Percentiles rank a stretch among this genome's conserved stretches.
phyloP scores from a whole-genome alignment of 2,329 filamentous ascomycete species.

The Akanthomyces dipterigenus region DNA sequence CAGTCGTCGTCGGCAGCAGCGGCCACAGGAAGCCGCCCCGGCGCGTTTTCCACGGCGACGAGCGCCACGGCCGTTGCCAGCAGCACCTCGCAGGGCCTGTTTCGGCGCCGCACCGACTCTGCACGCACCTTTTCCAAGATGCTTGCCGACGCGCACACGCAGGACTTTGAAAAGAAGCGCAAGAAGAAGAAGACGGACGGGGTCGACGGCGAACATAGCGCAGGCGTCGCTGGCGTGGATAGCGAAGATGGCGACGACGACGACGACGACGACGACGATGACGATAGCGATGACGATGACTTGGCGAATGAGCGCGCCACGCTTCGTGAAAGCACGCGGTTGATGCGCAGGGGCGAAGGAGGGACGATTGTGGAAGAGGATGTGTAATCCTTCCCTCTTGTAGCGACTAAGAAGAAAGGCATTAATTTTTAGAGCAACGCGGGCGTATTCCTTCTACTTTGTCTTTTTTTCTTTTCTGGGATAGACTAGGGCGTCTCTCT shows the following conservation, averaged over 20 bases:
- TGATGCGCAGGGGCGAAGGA: background rate
- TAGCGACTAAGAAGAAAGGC: background rate
- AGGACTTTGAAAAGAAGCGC: constrained; percentile 83
- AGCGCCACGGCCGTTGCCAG: constrained; percentile 19
- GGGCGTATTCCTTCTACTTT: background rate
- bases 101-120: constrained; percentile 28
- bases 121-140: constrained; percentile 48
- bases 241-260: constrained; percentile 28
- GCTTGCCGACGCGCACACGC: constrained; percentile 77
- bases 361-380: constrained; percentile 2
- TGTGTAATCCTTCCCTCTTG: background rate
- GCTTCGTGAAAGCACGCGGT: background rate
- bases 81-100: constrained; percentile 14
- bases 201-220: background rate
- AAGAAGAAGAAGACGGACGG: constrained; percentile 17
- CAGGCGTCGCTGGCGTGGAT: constrained; percentile 15
- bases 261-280: constrained; percentile 28
- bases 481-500: background rate
- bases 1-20: background rate
- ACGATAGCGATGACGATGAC: constrained; percentile 28
- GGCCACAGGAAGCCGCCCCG: background rate
- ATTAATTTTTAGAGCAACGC: no score
- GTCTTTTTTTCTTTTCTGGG: background rate
- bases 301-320: constrained; percentile 16
- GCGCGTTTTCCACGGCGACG: constrained; percentile 8